phyloP scores from a whole-genome alignment of 164 flowering plant genomes.

The Pachysandra terminalis region DNA sequence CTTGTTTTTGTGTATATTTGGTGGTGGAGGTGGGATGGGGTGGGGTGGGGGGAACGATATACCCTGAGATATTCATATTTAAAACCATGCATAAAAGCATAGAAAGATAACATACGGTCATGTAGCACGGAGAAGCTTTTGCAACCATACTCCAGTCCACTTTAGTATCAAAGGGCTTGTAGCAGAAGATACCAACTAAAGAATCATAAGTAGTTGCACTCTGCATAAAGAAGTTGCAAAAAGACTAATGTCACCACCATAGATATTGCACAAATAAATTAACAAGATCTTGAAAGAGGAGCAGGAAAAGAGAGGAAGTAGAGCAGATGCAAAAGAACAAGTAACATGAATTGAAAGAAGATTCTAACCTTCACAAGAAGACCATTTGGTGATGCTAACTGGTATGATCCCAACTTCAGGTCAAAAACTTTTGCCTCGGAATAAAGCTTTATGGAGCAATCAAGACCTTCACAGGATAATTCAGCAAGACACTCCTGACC shows the following conservation, averaged over 20 bases:
- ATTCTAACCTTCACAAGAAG: slow-evolving; percentile 79
- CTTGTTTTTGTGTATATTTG: too few relatives aligned
- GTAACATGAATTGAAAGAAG: background rate
- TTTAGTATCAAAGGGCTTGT: slow-evolving; percentile 83
- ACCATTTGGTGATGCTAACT: slow-evolving; percentile 81
- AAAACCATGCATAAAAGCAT: background rate
- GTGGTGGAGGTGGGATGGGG: too few relatives aligned
- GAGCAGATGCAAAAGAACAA: background rate
- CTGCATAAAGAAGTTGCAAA: slow-evolving; percentile 39
- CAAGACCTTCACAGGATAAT: slow-evolving; percentile 80
- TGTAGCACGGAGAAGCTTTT: slow-evolving; percentile 96
- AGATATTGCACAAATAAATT: background rate
- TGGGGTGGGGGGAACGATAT: too few relatives aligned
- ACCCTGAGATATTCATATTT: too few relatives aligned
- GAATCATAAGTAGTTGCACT: slow-evolving; percentile 79
- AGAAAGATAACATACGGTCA: slow-evolving; percentile 60
- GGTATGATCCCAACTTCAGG: slow-evolving; percentile 82
- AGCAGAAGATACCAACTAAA: slow-evolving; percentile 70
- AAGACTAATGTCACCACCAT: background rate
- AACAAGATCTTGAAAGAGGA: background rate
- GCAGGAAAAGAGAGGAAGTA: background rate
- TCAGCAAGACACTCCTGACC: slow-evolving; percentile 65
- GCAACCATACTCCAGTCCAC: slow-evolving; percentile 94
- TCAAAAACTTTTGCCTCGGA: slow-evolving; percentile 81
- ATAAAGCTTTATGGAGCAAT: slow-evolving; percentile 71